phyloP scores from a whole-genome alignment of 2,329 filamentous ascomycete genomes.

The Claviceps arundinis region DNA sequence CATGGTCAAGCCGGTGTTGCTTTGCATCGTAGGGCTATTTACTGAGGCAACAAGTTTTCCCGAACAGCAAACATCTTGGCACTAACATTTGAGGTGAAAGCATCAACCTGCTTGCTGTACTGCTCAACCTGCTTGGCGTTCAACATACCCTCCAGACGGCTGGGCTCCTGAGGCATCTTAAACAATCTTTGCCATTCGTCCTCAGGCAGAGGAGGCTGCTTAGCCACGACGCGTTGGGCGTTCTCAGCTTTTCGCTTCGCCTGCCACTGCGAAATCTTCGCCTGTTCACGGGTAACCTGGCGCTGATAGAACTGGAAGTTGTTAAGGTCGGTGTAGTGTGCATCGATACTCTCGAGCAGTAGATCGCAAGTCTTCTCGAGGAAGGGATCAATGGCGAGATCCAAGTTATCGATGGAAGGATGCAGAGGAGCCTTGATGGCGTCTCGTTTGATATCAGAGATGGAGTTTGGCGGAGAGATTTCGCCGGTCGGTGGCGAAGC shows the following conservation, averaged over 20 bases:
- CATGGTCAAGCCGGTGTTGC: not conserved
- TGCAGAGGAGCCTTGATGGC: conserved; percentile 53
- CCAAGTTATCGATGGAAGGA: conserved; percentile 80
- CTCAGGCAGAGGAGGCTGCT: conserved; percentile 80
- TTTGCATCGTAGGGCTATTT: conserved; percentile 7
- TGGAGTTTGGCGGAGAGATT: conserved; percentile 62
- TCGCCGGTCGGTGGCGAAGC: conserved; percentile 46
- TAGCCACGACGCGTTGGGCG: conserved; percentile 66
- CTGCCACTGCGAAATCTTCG: conserved; percentile 95
- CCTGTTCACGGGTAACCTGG: conserved; percentile 82
- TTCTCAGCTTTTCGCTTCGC: conserved; percentile 95
- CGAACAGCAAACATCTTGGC: conserved; percentile 98
- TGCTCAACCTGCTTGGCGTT: conserved; percentile 95
- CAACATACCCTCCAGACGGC: conserved; percentile 81
- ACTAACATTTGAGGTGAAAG: conserved; percentile 80
- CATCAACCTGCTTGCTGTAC: conserved; percentile 93
- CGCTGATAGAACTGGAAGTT: conserved; percentile 97
- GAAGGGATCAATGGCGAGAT: conserved; percentile 91
- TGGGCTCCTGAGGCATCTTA: conserved; percentile 93
- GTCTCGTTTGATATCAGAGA: conserved; percentile 62
- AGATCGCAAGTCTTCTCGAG: conserved; percentile 97
- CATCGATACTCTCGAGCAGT: conserved; percentile 90
- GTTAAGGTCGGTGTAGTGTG: conserved; percentile 96
- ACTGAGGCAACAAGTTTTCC: conserved; percentile 50
- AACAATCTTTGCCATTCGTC: conserved; percentile 98